Conservation (phyloP, 495 filamentous ascomycete genomes). For the Penicillium maclennaniae region DNA sequence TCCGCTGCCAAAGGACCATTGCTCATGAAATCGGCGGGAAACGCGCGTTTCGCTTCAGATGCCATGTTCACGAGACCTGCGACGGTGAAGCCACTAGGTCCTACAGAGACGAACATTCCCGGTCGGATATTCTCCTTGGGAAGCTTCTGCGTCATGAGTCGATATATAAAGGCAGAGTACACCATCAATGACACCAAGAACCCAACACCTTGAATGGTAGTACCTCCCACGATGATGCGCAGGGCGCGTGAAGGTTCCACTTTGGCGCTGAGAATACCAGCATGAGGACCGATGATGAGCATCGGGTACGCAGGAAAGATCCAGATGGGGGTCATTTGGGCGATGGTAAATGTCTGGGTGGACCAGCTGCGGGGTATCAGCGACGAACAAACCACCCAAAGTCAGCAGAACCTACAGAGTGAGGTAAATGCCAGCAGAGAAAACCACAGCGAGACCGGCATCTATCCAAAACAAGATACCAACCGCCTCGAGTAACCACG, state of each 20-base stretch:
- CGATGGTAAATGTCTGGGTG: conserved; percentile 73
- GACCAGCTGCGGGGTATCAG: conserved; percentile 53
- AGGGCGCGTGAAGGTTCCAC: conserved; percentile 48
- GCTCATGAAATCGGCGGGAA: conserved; percentile 57
- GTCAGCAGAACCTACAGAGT: conserved; percentile 47
- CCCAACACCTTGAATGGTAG: conserved; percentile 75
- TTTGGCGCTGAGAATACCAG: conserved; percentile 56
- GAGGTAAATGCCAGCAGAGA: conserved; percentile 68
- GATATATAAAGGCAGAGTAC: conserved; percentile 79
- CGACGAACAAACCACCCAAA: not conserved
- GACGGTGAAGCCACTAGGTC: conserved; percentile 75
- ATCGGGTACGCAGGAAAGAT: conserved; percentile 89
- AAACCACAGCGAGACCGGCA: conserved; percentile 56
- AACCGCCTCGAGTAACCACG: conserved; percentile 64
- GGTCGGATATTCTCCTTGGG: conserved; percentile 72
- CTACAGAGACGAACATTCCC: conserved; percentile 82
- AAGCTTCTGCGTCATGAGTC: conserved; percentile 88
- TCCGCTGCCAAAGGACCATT: conserved; percentile 52
- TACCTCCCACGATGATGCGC: conserved; percentile 65
- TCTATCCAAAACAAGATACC: conserved; percentile 73
- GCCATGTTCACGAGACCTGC: conserved; percentile 63
- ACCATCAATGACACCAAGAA: conserved; percentile 85
- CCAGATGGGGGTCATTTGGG: conserved; percentile 88
- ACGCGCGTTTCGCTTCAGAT: conserved; percentile 34
- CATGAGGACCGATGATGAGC: conserved; percentile 73